Evolutionary conservation across 1,284 basidiomycete species (phyloP), one percentile per base, ranked within the genome.

Genomic region (Marasmius oreades): DNA sequence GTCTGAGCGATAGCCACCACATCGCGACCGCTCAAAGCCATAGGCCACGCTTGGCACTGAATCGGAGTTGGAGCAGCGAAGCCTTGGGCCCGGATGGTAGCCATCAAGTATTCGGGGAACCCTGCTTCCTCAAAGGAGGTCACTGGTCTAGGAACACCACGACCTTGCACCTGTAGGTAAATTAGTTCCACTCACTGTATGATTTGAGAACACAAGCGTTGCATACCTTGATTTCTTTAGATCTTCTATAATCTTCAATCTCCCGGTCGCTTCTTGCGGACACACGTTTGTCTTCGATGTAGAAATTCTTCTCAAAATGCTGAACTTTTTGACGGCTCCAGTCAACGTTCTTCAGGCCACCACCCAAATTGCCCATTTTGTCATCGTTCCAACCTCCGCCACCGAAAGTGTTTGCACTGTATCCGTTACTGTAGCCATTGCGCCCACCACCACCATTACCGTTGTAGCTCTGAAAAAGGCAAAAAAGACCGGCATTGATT

Each of bases 11-110:
- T 95, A 58, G 97, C 96, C 57, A 98, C 94, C 42, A 98, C 83
- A 75, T 98, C 95, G 61, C 93, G 85, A 63, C 95, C 95, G 61
- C 83, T 94, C 16, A 98, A 77, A 11, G 95, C 95, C 92, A 98
- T 97, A 1, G 95, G 95, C 95, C 95, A 98, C 11, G 95, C 92
- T 72, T 99, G 96, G 68, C 95, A 96, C 73, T 99, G 96, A 68
- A 99, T 98, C 54, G 97, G 86, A 2, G 95, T 95, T 0, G 96
- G 96, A 3, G 81, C 72, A 47, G 82, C 73, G 76, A 99, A 99
- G 53, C 96, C 96, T 75, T 97, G 93, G 28, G 93, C 92, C 62
- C 84, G 88, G 72, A 99, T 96, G 59, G 96, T 94, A 55, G 84
- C 76, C 85, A 98, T 86, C 63, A 99, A 86, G 73, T 98, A 98